Evolutionary conservation across 2,329 filamentous ascomycete genomes (phyloP).

Genomic region (Colletotrichum sp.): DNA sequence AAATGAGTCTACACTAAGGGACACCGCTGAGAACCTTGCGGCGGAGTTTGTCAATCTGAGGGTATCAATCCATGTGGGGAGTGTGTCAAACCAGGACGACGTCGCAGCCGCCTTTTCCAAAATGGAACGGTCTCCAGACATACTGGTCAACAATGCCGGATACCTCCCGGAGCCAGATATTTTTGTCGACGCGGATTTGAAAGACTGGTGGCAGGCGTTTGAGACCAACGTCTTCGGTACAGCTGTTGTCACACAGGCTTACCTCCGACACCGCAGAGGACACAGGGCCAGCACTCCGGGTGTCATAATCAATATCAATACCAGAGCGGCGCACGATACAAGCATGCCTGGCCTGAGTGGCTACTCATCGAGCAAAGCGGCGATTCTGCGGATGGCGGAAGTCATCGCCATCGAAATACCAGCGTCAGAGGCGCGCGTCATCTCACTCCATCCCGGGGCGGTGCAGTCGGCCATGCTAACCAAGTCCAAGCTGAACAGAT

Average conservation of each 20-base stretch:
- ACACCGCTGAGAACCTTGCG: background rate
- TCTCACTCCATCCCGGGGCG: background rate
- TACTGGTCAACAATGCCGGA: background rate
- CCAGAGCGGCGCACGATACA: background rate
- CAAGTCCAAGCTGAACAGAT: background rate
- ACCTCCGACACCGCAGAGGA: background rate
- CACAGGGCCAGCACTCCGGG: background rate
- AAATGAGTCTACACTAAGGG: slow-evolving; percentile 27
- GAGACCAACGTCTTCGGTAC: slow-evolving; percentile 4
- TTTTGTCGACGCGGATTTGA: background rate
- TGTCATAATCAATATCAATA: slow-evolving; percentile 4
- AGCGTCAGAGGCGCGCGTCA: background rate
- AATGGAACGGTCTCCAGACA: background rate
- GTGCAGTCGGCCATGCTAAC: background rate
- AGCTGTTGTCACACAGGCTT: background rate
- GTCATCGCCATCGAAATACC: slow-evolving; percentile 67
- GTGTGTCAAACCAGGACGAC: background rate
- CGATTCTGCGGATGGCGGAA: slow-evolving; percentile 72
- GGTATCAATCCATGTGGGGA: background rate
- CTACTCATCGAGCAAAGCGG: slow-evolving; percentile 80
- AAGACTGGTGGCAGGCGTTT: slow-evolving; percentile 6
- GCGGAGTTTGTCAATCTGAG: background rate
- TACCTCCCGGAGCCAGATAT: background rate
- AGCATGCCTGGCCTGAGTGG: slow-evolving; percentile 54
- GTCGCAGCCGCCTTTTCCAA: background rate